Percentiles rank a stretch among this genome's conserved stretches.
Evolutionary conservation across 139 green algal genomes (phyloP).

Genomic region (Ostreobium quekettii): DNA sequence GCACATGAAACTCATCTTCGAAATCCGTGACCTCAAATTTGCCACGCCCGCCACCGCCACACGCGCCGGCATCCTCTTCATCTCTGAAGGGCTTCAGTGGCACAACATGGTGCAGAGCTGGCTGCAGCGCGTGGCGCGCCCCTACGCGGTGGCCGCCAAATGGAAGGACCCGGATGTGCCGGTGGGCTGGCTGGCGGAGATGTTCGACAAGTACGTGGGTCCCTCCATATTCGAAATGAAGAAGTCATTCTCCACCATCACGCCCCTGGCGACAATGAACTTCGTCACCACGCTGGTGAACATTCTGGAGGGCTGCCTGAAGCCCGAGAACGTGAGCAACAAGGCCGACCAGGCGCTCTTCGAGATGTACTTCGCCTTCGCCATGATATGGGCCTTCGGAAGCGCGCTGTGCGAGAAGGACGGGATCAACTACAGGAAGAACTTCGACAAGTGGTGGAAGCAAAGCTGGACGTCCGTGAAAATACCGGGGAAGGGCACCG

Average conservation of each 20-base stretch:
- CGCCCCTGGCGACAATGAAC: constrained; percentile 76
- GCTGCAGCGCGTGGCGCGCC: constrained; percentile 38
- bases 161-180: constrained; percentile 66
- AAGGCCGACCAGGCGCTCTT: constrained; percentile 66
- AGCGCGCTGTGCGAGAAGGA: constrained; percentile 75
- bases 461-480: constrained; percentile 67
- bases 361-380: constrained; percentile 81
- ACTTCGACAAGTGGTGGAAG: constrained; percentile 93
- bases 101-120: constrained; percentile 64
- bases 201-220: constrained; percentile 76
- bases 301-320: constrained; percentile 71
- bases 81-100: constrained; percentile 74
- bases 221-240: constrained; percentile 73
- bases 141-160: constrained; percentile 70
- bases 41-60: constrained; percentile 77
- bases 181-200: constrained; percentile 52
- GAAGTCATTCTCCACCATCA: constrained; percentile 69
- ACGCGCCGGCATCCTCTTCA: constrained; percentile 75
- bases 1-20: constrained; percentile 84
- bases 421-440: constrained; percentile 76
- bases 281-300: constrained; percentile 65
- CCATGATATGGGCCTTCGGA: constrained; percentile 76
- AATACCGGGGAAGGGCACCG: constrained; percentile 71
- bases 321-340: constrained; percentile 66
- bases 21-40: constrained; percentile 58